Evolutionary conservation across 768 basidiomycete species (phyloP), one percentile per base, ranked within the genome.

Genomic region (Calvatia gigantea): DNA sequence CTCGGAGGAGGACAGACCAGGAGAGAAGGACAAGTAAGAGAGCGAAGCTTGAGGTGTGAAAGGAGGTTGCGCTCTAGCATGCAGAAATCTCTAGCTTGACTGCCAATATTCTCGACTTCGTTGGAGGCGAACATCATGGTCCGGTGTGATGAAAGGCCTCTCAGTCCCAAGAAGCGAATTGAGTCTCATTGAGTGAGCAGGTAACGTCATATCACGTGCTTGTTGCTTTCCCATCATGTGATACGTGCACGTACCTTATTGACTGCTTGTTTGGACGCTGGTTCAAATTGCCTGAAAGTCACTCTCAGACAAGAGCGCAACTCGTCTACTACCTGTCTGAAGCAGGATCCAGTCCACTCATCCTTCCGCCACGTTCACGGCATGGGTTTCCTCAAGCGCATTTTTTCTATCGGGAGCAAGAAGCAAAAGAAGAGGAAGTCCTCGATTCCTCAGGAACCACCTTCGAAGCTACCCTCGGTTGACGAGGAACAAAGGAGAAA

Each of bases 11-110:
- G 49, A 86, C 70, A 7, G 87, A 87, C 27, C 84, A 80, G 2
- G 83, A 82, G 2, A 89, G 68, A 1, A 90, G 71, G 6, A 80
- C 78, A 27, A 91, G 73, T 21, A 91, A 69, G 8, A 88, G 70
- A 4, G 81, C 84, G 25, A n/a, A 90, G 76, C 62, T 83, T 87
- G 52, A 87, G 57, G 64, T 91, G 84, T 0, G 87, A 78, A 29
- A 91, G 73, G 47, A 88, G 71, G 61, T 91, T 90, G 49, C 89
- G 77, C 67, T 90, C 89, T 12, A 91, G 76, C 87, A 90, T 88
- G 68, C 81, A 85, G 58, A 82, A 88, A 65, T 91, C 89, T 63
- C 87, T 76, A n/a, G 86, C 85, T 5, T 74, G 73, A 60, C 87
- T 85, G 41, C 83, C 83, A 23, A 67, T 67, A 60, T 83, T 81